Evolutionary conservation across 2,329 filamentous ascomycete species (phyloP).

Genomic region (Cryphonectria parasitica): DNA sequence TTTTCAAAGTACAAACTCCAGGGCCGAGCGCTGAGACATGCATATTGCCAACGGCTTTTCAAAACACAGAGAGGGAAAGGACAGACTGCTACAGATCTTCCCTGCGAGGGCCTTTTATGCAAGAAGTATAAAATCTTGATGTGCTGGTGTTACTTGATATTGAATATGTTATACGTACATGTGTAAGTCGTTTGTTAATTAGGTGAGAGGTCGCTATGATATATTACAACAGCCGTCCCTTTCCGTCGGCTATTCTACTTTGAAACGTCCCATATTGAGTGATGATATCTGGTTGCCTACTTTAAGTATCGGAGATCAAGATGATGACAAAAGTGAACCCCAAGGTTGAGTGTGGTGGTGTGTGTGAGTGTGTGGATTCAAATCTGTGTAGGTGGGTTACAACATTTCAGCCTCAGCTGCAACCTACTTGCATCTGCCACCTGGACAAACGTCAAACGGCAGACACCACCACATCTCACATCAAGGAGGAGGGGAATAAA

Average conservation of each 20-base stretch:
- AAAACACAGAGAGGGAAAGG: not conserved
- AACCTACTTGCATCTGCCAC: not conserved
- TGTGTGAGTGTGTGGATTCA: not conserved
- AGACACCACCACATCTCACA: not conserved
- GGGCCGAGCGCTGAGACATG: constrained; percentile 6
- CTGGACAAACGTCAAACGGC: not conserved
- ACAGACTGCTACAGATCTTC: not conserved
- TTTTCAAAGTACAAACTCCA: not conserved
- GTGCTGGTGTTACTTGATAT: no score
- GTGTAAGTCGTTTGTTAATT: no score
- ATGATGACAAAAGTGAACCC: not conserved
- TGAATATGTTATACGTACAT: no score
- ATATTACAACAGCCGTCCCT: not conserved
- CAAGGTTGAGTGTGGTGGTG: not conserved
- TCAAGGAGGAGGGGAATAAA: not conserved
- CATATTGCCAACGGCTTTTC: not conserved
- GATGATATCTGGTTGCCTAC: not conserved
- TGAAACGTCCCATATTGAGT: constrained; percentile 1
- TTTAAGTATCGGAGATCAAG: not conserved
- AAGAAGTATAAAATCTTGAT: not conserved
- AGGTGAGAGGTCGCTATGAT: not conserved
- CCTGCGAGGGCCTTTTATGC: not conserved
- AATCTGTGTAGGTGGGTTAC: no score
- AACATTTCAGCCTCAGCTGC: not conserved
- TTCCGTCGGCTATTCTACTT: not conserved